Conservation (phyloP, 306 rosid species). For the Prunus persica region Prunus_persica_NCBIv2 NC_034009.1:433001-433500, state of each 20-base stretch:
- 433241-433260: background rate
- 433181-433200: background rate
- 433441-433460: conserved; percentile 85
- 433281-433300: background rate
- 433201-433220: background rate
- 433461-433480: conserved; percentile 79
- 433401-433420: conserved; percentile 94
- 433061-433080: too few species aligned
- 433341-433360: conserved; percentile 4
- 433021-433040: background rate
- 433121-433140: background rate
- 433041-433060: background rate
- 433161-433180: background rate
- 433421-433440: conserved; percentile 87
- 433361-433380: background rate
- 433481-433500: conserved; percentile 18
- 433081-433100: background rate
- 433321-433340: background rate
- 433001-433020: conserved; percentile 43
- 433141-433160: background rate
- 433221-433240: background rate
- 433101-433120: background rate
- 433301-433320: conserved; percentile 1
- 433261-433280: background rate
- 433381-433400: conserved; percentile 55